A percentile compares a stretch with the other conserved stretches of the same genome.
phyloP scores from a whole-genome alignment of 129 eudicot species.

The Arctium minus region DNA sequence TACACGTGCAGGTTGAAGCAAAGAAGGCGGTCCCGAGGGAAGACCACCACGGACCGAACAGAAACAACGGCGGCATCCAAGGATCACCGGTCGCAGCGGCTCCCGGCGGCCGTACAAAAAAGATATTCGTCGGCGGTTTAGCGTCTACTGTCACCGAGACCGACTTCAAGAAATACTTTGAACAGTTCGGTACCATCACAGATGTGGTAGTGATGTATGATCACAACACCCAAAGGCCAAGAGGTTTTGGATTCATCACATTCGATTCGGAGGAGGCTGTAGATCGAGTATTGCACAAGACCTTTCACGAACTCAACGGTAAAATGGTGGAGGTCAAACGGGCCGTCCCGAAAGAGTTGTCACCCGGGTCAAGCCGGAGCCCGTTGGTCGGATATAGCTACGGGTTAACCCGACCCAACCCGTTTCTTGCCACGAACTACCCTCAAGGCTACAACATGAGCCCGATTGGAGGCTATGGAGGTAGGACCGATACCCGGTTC shows the following conservation, averaged over 20 bases:
- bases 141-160: constrained; percentile 85
- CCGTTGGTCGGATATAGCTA: constrained; percentile 70
- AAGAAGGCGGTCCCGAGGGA: constrained; percentile 98
- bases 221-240: constrained; percentile 90
- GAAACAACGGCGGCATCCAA: constrained; percentile 53
- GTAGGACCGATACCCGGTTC: constrained; percentile 53
- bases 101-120: constrained; percentile 70
- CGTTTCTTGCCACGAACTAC: constrained; percentile 42
- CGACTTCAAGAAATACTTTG: constrained; percentile 79
- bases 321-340: constrained; percentile 94
- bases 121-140: constrained; percentile 95
- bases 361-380: constrained; percentile 63
- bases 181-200: constrained; percentile 70
- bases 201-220: constrained; percentile 96
- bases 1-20: constrained; percentile 69
- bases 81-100: constrained; percentile 69
- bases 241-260: constrained; percentile 91
- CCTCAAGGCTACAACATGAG: constrained; percentile 64
- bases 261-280: constrained; percentile 81
- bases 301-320: constrained; percentile 86
- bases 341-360: constrained; percentile 86
- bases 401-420: constrained; percentile 54
- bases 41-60: constrained; percentile 57
- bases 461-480: constrained; percentile 58
- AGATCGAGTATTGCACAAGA: constrained; percentile 60